A percentile compares a stretch with the other conserved stretches of the same genome.
Conservation (phyloP, 139 green algal genomes). For the Chlamydomonas incerta region DNA sequence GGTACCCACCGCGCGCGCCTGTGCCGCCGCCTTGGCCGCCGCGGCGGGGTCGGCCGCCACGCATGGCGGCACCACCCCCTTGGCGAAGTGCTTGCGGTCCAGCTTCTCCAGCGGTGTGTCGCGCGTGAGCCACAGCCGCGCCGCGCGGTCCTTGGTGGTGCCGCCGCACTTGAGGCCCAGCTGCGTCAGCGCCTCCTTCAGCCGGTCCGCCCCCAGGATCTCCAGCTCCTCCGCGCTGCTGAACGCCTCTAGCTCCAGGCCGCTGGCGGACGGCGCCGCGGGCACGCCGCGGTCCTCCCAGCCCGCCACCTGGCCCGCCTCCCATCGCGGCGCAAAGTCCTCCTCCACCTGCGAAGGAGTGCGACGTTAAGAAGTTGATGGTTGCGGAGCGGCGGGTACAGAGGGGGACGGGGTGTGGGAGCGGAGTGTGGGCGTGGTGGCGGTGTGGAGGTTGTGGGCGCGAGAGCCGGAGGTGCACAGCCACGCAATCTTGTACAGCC, state of each 20-base stretch:
- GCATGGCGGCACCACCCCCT: conserved; percentile 61
- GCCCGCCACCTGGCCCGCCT: conserved; percentile 71
- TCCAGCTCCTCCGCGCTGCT: conserved; percentile 87
- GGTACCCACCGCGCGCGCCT: not conserved
- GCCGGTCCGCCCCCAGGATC: conserved; percentile 63
- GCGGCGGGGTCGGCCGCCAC: not conserved
- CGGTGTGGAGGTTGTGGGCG: no score
- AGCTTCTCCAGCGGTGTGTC: conserved; percentile 71
- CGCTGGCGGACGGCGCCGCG: conserved; percentile 10
- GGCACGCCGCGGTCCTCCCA: conserved; percentile 62
- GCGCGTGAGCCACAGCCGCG: conserved; percentile 86
- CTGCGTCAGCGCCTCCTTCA: conserved; percentile 84
- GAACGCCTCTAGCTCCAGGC: conserved; percentile 89
- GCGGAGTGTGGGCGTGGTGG: no score
- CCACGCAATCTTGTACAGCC: no score
- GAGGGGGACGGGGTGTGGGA: no score
- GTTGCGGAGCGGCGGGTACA: no score
- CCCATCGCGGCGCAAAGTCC: conserved; percentile 81
- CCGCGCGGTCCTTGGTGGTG: conserved; percentile 87
- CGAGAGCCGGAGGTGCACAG: no score
- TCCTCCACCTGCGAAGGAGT: conserved; percentile 67
- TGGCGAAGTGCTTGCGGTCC: conserved; percentile 84
- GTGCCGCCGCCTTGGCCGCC: not conserved
- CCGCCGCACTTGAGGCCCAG: conserved; percentile 95
- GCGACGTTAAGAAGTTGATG: no score